phyloP scores from a whole-genome alignment of 257 asterid species.

The Scutellaria baicalensis region DNA sequence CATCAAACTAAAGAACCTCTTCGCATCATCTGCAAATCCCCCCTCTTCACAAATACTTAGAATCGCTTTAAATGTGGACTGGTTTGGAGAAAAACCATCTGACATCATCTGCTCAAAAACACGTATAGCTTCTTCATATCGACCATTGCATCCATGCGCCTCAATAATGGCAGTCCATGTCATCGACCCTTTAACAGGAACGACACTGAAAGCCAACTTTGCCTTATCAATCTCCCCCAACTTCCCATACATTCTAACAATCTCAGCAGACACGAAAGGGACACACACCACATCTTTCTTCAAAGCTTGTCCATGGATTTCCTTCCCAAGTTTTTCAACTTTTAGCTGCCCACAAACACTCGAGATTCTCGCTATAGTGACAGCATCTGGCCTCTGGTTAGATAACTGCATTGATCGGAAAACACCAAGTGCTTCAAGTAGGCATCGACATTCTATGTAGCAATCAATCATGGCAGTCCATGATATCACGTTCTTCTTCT shows the following conservation, averaged over 20 bases:
- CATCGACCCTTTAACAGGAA: constrained; percentile 64
- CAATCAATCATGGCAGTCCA: constrained; percentile 98
- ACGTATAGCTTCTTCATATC: constrained; percentile 41
- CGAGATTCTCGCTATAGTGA: constrained; percentile 55
- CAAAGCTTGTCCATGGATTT: constrained; percentile 69
- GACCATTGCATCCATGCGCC: constrained; percentile 48
- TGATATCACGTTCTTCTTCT: constrained; percentile 61
- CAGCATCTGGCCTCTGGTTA: constrained; percentile 81
- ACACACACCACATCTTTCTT: constrained; percentile 41
- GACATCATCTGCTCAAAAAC: constrained; percentile 60
- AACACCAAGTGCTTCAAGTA: constrained; percentile 45
- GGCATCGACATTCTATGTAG: constrained; percentile 38
- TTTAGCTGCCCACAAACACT: constrained; percentile 47
- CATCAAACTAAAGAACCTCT: constrained; percentile 43
- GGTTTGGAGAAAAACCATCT: constrained; percentile 65
- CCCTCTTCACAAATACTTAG: constrained; percentile 55
- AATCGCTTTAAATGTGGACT: constrained; percentile 57
- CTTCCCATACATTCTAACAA: constrained; percentile 69
- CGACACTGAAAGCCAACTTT: constrained; percentile 39
- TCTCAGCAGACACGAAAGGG: constrained; percentile 68
- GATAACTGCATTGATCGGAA: constrained; percentile 78
- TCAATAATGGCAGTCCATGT: constrained; percentile 86
- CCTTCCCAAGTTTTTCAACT: constrained; percentile 56
- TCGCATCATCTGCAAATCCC: constrained; percentile 72
- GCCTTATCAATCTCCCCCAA: constrained; percentile 50